These are phyloP conservation scores for Trametes pubescens DNA, from an alignment of 1,284 basidiomycete genomes.

Conservation along the genomic window DNA sequence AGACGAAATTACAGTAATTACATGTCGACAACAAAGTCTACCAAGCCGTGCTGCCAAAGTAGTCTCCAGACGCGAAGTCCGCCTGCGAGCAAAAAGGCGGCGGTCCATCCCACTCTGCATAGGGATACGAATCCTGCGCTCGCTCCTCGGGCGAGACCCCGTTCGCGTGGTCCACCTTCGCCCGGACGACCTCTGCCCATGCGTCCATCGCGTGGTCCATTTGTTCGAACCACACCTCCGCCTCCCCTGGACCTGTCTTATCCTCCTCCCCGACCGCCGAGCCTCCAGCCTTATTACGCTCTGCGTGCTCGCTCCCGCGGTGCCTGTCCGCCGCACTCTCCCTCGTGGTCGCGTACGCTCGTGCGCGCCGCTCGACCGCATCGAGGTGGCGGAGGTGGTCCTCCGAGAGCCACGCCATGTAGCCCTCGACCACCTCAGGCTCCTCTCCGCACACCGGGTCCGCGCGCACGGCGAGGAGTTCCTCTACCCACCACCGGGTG, in stretches of 20 bases:
- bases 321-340: background rate
- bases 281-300: background rate
- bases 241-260: background rate
- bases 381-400: slow-evolving; percentile 14
- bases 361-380: slow-evolving; percentile 2
- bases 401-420: slow-evolving; percentile 13
- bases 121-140: slow-evolving; percentile 3
- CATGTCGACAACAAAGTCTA: background rate
- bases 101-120: slow-evolving; percentile 11
- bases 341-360: background rate
- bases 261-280: background rate
- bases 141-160: slow-evolving; percentile 13
- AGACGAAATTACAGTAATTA: too few species aligned
- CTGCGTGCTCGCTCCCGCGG: background rate
- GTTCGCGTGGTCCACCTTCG: slow-evolving; percentile 9
- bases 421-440: slow-evolving; percentile 8
- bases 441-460: slow-evolving; percentile 15
- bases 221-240: slow-evolving; percentile 9
- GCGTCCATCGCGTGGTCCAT: slow-evolving; percentile 9
- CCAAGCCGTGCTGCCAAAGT: background rate
- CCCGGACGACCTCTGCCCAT: slow-evolving; percentile 7
- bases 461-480: slow-evolving; percentile 1
- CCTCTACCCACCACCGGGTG: slow-evolving; percentile 17
- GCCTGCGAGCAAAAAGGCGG: background rate
- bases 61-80: background rate